Evolutionary conservation across 2,329 filamentous ascomycete species (phyloP).

Genomic region (Domatiomyces globalis): DNA sequence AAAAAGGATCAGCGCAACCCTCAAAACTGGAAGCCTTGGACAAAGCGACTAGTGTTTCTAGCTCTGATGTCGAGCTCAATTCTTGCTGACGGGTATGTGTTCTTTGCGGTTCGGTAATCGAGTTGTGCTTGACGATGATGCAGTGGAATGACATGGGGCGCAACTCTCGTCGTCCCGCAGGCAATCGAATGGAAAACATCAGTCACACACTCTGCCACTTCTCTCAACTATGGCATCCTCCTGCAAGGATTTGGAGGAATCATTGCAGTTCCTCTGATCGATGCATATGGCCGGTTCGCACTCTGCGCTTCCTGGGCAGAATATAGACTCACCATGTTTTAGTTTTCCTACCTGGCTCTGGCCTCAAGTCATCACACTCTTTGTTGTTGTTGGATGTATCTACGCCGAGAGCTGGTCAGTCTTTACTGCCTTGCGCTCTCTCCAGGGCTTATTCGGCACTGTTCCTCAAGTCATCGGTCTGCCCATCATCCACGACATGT

Average conservation of each 20-base stretch:
- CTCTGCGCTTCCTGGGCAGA: slow-evolving; percentile 1
- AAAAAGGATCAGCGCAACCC: slow-evolving; percentile 18
- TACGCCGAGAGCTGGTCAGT: slow-evolving; percentile 26
- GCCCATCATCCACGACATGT: slow-evolving; percentile 29
- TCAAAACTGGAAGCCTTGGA: slow-evolving; percentile 20
- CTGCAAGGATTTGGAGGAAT: slow-evolving; percentile 27
- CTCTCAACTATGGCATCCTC: slow-evolving; percentile 28
- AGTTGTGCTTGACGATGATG: background rate
- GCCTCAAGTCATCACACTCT: slow-evolving; percentile 26
- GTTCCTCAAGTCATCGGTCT: slow-evolving; percentile 28
- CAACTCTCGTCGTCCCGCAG: slow-evolving; percentile 27
- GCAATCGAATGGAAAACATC: slow-evolving; percentile 25
- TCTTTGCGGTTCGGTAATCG: background rate
- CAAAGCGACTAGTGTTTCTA: slow-evolving; percentile 23
- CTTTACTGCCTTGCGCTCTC: slow-evolving; percentile 28
- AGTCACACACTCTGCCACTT: slow-evolving; percentile 24
- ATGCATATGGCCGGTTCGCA: slow-evolving; percentile 28
- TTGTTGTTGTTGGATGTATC: slow-evolving; percentile 28
- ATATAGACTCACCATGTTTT: background rate
- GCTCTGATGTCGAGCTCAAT: slow-evolving; percentile 25
- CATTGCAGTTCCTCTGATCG: slow-evolving; percentile 26
- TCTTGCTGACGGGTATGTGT: slow-evolving; percentile 25
- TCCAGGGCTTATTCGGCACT: slow-evolving; percentile 27
- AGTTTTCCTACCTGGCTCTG: slow-evolving; percentile 31
- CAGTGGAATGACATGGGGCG: slow-evolving; percentile 27